These are phyloP conservation scores for Alternaria triticimaculans DNA, from an alignment of 2,329 filamentous ascomycete species.

Conservation along the genomic window DNA sequence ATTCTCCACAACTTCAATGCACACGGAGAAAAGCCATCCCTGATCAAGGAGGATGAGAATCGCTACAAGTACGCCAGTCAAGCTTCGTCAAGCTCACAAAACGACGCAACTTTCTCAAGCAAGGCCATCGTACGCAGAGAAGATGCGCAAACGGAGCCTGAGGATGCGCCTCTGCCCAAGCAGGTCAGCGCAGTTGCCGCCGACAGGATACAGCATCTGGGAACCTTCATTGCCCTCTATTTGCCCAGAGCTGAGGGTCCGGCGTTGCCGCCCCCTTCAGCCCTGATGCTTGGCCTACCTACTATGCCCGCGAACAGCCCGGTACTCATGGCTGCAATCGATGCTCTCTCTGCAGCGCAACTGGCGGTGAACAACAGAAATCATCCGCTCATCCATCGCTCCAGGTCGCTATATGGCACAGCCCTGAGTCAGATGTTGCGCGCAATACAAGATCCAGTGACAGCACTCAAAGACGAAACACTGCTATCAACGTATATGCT, in stretches of 20 bases:
- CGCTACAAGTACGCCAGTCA: conserved; percentile 43
- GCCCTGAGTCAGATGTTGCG: conserved; percentile 42
- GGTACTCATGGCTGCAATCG: conserved; percentile 41
- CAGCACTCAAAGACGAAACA: conserved; percentile 41
- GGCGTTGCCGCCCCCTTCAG: conserved; percentile 44
- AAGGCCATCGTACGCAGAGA: conserved; percentile 18
- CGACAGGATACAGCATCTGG: conserved; percentile 45
- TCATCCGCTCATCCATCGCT: conserved; percentile 39
- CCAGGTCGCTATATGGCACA: conserved; percentile 43
- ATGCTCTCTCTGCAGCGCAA: conserved; percentile 45
- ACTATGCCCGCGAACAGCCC: conserved; percentile 38
- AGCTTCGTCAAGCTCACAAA: conserved; percentile 6
- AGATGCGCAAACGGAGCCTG: conserved; percentile 16
- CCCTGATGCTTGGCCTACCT: conserved; percentile 43
- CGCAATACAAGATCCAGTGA: conserved; percentile 36
- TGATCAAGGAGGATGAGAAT: conserved; percentile 46
- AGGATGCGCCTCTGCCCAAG: conserved; percentile 31
- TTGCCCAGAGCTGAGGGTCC: conserved; percentile 37
- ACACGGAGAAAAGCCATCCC: conserved; percentile 33
- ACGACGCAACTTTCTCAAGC: conserved; percentile 4
- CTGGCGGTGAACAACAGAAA: conserved; percentile 43
- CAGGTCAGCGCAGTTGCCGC: conserved; percentile 44
- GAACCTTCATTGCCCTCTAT: conserved; percentile 43
- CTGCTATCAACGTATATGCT: conserved; percentile 45
- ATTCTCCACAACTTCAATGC: conserved; percentile 44